These are phyloP conservation scores for Zygotorulaspora sp. DNA, from an alignment of 805 yeast species.

Conservation along the genomic window DNA sequence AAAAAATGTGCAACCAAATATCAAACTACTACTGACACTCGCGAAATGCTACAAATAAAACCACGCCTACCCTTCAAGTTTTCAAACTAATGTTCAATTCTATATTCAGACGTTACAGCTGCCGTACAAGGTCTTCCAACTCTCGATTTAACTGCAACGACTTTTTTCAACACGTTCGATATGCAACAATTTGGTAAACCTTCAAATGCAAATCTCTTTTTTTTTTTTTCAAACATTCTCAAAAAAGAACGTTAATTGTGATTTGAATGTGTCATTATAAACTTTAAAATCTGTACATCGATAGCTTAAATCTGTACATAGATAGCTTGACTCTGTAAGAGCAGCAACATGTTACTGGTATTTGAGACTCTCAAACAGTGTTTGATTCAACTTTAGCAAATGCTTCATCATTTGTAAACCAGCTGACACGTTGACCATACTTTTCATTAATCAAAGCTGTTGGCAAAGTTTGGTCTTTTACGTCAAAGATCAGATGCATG, in stretches of 20 bases:
- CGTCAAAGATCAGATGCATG: slow-evolving; percentile 63
- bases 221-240: slow-evolving; percentile 1
- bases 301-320: too few relatives aligned
- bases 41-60: too few relatives aligned
- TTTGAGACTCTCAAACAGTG: too few relatives aligned
- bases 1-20: too few relatives aligned
- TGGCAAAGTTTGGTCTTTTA: slow-evolving; percentile 52
- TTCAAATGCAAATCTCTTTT: background rate
- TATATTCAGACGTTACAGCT: too few relatives aligned
- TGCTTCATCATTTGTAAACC: slow-evolving; percentile 87
- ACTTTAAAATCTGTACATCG: background rate
- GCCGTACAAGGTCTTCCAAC: too few relatives aligned
- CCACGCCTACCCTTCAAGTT: too few relatives aligned
- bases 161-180: background rate
- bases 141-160: background rate
- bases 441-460: slow-evolving; percentile 67
- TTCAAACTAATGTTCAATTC: too few relatives aligned
- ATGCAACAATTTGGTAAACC: background rate
- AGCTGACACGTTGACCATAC: slow-evolving; percentile 50
- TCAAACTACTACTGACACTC: too few relatives aligned
- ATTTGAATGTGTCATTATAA: slow-evolving; percentile 1
- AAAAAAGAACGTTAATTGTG: slow-evolving; percentile 3
- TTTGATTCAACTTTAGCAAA: slow-evolving; percentile 6
- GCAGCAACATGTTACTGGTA: too few relatives aligned
- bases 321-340: too few relatives aligned